Percentiles rank a stretch among this genome's conserved stretches.
phyloP scores from a whole-genome alignment of 176 grass and related monocot species.

The Tillandsia leiboldiana region DNA sequence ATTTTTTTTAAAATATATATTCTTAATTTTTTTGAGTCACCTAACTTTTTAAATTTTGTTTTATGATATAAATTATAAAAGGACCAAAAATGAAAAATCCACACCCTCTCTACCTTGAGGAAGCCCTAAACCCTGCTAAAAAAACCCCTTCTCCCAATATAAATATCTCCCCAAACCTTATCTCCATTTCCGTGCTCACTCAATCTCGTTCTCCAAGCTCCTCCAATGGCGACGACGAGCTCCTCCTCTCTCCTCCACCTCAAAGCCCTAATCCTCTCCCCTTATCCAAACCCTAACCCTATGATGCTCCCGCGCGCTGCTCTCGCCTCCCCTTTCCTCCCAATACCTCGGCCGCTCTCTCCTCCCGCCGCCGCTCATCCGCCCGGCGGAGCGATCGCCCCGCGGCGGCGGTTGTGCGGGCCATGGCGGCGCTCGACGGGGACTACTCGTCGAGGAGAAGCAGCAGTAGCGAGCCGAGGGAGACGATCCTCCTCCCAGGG shows the following conservation, averaged over 20 bases:
- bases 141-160: not conserved
- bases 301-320: not conserved
- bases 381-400: constrained; percentile 12
- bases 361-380: not conserved
- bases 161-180: constrained; percentile 24
- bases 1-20: no score
- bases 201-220: not conserved
- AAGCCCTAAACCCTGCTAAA: not conserved
- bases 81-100: not conserved
- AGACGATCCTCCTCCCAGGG: constrained; percentile 84
- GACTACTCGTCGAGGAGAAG: not conserved
- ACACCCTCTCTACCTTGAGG: not conserved
- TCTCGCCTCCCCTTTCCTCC: constrained; percentile 1
- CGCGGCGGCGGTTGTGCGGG: not conserved
- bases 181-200: constrained; percentile 17
- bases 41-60: not conserved
- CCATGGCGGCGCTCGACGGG: not conserved
- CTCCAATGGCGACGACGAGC: constrained; percentile 46
- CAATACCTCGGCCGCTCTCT: constrained; percentile 6
- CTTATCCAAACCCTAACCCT: not conserved
- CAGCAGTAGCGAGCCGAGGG: constrained; percentile 40
- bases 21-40: no score
- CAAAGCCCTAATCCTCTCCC: constrained; percentile 15
- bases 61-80: not conserved
- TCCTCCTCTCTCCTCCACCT: constrained; percentile 31